These are phyloP conservation scores for Solanum commersonii DNA, from an alignment of 257 asterid species.

Conservation along the genomic window DNA sequence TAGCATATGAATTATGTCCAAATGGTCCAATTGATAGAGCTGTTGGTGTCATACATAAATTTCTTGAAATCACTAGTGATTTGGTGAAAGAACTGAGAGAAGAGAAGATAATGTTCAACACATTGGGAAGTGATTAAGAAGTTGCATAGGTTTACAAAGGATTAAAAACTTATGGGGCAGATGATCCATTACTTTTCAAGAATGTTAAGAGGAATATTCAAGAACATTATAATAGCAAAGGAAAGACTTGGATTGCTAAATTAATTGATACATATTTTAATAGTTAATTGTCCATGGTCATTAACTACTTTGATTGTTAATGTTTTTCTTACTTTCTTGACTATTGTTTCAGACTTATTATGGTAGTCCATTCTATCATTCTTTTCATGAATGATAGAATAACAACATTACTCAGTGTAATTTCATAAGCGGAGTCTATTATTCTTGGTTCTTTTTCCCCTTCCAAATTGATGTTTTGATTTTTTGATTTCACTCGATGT, in stretches of 20 bases:
- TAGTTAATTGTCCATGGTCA: not conserved
- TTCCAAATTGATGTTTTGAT: not conserved
- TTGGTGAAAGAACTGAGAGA: constrained; percentile 20
- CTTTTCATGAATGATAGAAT: not conserved
- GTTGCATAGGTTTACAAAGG: not conserved
- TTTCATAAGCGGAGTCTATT: not conserved
- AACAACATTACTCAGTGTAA: not conserved
- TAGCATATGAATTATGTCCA: constrained; percentile 24
- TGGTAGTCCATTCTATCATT: not conserved
- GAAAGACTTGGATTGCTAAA: not conserved
- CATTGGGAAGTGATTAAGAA: constrained; percentile 18
- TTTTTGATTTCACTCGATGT: no score
- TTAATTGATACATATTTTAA: not conserved
- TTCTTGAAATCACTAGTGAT: constrained; percentile 24
- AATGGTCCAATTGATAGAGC: not conserved
- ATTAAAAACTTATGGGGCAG: not conserved
- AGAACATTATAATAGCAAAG: not conserved
- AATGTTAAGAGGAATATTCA: not conserved
- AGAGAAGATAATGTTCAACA: constrained; percentile 7
- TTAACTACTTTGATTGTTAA: not conserved
- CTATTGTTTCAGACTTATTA: not conserved
- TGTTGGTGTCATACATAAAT: constrained; percentile 3
- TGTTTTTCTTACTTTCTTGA: not conserved
- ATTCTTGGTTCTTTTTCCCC: no score
- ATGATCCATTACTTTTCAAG: not conserved